These are phyloP conservation scores for Phytophthora uliginosa DNA, from an alignment of 352 stramenopile genomes.

Conservation along the genomic window DNA sequence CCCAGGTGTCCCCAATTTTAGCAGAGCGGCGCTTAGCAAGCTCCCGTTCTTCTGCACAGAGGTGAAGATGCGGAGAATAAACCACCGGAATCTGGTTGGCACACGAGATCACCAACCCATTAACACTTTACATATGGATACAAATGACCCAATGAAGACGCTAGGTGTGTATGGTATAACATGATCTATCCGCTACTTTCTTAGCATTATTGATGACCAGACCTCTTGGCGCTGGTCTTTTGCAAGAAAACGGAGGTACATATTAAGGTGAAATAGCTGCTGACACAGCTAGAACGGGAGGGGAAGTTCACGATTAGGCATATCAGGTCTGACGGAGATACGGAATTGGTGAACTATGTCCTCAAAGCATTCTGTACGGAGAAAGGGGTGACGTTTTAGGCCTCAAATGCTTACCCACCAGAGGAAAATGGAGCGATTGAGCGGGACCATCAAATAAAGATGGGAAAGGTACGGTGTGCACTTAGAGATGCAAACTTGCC, in stretches of 20 bases:
- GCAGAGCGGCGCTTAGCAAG: not conserved
- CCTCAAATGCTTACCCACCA: constrained; percentile 2
- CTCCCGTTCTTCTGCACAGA: constrained; percentile 2
- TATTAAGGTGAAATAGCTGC: constrained; percentile 1
- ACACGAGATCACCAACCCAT: not conserved
- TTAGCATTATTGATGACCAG: constrained; percentile 10
- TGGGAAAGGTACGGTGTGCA: constrained; percentile 1
- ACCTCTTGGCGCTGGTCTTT: constrained; percentile 13
- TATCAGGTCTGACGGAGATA: not conserved
- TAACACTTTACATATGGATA: not conserved
- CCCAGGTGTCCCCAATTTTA: not conserved
- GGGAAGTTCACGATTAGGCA: constrained; percentile 1
- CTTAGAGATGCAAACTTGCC: not conserved
- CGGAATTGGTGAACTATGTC: constrained; percentile 4
- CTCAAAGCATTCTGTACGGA: constrained; percentile 4
- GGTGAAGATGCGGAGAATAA: constrained; percentile 3
- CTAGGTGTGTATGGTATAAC: constrained; percentile 1
- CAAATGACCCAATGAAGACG: not conserved
- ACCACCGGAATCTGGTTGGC: not conserved
- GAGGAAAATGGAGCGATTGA: constrained; percentile 7
- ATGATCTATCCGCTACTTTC: constrained; percentile 15
- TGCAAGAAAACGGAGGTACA: constrained; percentile 10
- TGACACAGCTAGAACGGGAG: not conserved
- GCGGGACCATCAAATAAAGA: constrained; percentile 1
- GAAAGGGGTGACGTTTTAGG: not conserved